A percentile compares a stretch with the other conserved stretches of the same genome.
These are phyloP conservation scores for Nemania sp. DNA, from an alignment of 2,329 filamentous ascomycete genomes.

Conservation along the genomic window DNA sequence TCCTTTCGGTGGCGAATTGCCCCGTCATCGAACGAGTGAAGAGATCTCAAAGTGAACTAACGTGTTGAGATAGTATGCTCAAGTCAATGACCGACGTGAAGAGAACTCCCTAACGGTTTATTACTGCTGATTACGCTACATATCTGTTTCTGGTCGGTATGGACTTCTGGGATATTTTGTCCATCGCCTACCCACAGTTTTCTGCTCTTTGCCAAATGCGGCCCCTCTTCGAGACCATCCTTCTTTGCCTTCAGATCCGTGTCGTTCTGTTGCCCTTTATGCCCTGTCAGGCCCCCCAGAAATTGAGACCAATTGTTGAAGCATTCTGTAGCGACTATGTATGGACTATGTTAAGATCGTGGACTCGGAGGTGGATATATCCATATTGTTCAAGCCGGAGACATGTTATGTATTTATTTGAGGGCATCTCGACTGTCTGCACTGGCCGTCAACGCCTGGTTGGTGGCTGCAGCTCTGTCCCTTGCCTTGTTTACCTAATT, in stretches of 20 bases:
- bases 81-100: slow-evolving; percentile 40
- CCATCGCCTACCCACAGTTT: neutral
- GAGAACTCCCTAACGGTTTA: slow-evolving; percentile 25
- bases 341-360: neutral
- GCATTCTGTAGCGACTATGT: neutral
- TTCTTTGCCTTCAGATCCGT: neutral
- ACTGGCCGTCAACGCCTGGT: neutral
- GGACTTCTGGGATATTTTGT: neutral
- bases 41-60: slow-evolving; percentile 23
- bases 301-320: neutral
- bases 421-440: neutral
- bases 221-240: neutral
- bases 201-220: neutral
- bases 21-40: neutral
- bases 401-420: slow-evolving; percentile 7
- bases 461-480: slow-evolving; percentile 2
- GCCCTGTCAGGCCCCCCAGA: too few relatives aligned
- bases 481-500: slow-evolving; percentile 16
- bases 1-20: too few relatives aligned
- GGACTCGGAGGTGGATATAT: slow-evolving; percentile 2
- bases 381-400: neutral
- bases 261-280: too few relatives aligned
- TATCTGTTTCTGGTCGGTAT: neutral
- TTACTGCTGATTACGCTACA: neutral
- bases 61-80: slow-evolving; percentile 37